Base-by-base conservation (phyloP, 2,329 filamentous ascomycete genomes). In the Stylonectria norvegica region DNA sequence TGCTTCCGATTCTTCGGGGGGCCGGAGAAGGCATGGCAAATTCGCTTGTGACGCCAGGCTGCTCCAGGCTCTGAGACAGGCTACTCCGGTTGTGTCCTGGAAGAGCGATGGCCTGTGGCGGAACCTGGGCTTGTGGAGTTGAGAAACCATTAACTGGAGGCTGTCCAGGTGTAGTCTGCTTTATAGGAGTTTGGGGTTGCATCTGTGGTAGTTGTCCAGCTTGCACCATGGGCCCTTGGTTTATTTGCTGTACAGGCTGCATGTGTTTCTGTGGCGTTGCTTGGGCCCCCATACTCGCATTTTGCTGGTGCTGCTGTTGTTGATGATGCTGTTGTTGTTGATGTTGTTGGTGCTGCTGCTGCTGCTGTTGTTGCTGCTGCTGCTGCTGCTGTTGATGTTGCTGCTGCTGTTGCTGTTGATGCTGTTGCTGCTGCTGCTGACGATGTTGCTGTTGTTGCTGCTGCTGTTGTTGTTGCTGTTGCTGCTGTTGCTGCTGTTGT, bases 11-110 rank as follows among this genome's bases (percentile, higher is more conserved):
- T 34, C 71, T 69, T 5, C 54, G 56, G 1, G 67, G 60, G 12
- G 64, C 67, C 2, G 73, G 73, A 2, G 73, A 76, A 6, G 65
- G 65, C 44, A 70, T 61, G 9, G 38, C 55, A 33, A 73, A 75
- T 2, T 72, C 65, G 5, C 56, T 58, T n/a, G n/a, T n/a, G 9
- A 63, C 52, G 8, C 36, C 42, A 14, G 58, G 45, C 4, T 45
- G 45, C 36, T 81, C 76, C 4, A 75, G 63, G 30, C 65, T 73
- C 52, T 75, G 67, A 1, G 78, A 73, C 15, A 82, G 39, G 55
- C 67, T 75, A 53, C 69, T 76, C 44, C 68, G 71, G 9, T 66
- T 57, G 62, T 81, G 68, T 25, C 68, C 66, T 4, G 48, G 40
- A 23, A 51, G 29, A 5, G 48, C 39, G 17, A 37, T 52, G 5